These are phyloP conservation scores for Venturia nashicola DNA, from an alignment of 2,329 filamentous ascomycete genomes.

Conservation along the genomic window DNA sequence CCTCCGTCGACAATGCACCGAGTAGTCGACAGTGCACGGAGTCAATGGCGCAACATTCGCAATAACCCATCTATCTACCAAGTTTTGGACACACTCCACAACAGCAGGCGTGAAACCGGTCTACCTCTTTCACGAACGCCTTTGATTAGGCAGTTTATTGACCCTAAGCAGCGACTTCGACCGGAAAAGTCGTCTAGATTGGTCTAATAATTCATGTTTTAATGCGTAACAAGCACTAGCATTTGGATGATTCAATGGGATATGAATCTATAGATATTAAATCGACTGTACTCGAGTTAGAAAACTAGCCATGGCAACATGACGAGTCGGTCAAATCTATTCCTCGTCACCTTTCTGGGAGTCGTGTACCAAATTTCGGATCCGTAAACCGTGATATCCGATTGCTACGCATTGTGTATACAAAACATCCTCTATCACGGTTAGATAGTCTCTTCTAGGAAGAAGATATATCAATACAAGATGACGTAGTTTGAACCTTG, in stretches of 20 bases:
- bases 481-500: too few relatives aligned
- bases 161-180: background rate
- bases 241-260: background rate
- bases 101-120: background rate
- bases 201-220: background rate
- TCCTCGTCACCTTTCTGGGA: background rate
- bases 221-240: background rate
- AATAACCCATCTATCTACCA: background rate
- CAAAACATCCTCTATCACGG: too few relatives aligned
- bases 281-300: background rate
- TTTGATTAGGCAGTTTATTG: background rate
- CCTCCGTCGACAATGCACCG: background rate
- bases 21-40: background rate
- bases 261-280: background rate
- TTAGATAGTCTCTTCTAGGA: too few relatives aligned
- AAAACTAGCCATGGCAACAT: background rate
- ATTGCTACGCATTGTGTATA: too few relatives aligned
- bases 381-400: too few relatives aligned
- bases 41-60: background rate
- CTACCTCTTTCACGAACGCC: background rate
- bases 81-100: background rate
- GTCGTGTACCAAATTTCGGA: too few relatives aligned
- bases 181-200: background rate
- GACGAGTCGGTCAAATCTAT: background rate
- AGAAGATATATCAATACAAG: too few relatives aligned